These are phyloP conservation scores for Gyrodon lividus DNA, from an alignment of 768 basidiomycete species.

Conservation along the genomic window DNA sequence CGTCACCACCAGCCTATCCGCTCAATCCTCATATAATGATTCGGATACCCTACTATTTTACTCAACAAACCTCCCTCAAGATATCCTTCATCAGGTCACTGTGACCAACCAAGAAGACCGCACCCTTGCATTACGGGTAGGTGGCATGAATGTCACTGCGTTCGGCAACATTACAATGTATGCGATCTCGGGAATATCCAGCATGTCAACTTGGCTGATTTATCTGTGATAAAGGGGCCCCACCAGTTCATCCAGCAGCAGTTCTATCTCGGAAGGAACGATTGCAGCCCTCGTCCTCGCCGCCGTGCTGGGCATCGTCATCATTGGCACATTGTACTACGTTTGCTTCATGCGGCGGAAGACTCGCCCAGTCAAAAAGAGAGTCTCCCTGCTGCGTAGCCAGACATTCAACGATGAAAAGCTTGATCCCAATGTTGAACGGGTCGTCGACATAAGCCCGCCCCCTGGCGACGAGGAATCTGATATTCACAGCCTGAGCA, in stretches of 20 bases:
- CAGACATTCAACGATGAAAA: not conserved
- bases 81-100: slow-evolving; percentile 45
- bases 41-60: slow-evolving; percentile 60
- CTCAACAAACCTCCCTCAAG: slow-evolving; percentile 57
- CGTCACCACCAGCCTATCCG: slow-evolving; percentile 45
- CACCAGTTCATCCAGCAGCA: slow-evolving; percentile 12
- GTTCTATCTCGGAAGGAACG: slow-evolving; percentile 48
- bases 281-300: slow-evolving; percentile 67
- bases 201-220: not conserved
- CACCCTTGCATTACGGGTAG: slow-evolving; percentile 47
- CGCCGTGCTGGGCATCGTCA: slow-evolving; percentile 48
- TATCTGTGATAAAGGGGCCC: slow-evolving; percentile 13
- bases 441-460: slow-evolving; percentile 1
- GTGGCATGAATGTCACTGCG: slow-evolving; percentile 50
- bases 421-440: slow-evolving; percentile 10
- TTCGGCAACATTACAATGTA: slow-evolving; percentile 35
- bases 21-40: slow-evolving; percentile 51
- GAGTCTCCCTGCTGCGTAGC: not conserved
- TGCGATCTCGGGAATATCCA: slow-evolving; percentile 8
- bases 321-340: slow-evolving; percentile 43
- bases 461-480: slow-evolving; percentile 22
- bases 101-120: slow-evolving; percentile 57
- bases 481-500: slow-evolving; percentile 28
- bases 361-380: slow-evolving; percentile 27
- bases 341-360: slow-evolving; percentile 51